Evolutionary conservation across 768 basidiomycete genomes (phyloP), one percentile per base, ranked within the genome.

Genomic region (Lentinus tigrinus): DNA sequence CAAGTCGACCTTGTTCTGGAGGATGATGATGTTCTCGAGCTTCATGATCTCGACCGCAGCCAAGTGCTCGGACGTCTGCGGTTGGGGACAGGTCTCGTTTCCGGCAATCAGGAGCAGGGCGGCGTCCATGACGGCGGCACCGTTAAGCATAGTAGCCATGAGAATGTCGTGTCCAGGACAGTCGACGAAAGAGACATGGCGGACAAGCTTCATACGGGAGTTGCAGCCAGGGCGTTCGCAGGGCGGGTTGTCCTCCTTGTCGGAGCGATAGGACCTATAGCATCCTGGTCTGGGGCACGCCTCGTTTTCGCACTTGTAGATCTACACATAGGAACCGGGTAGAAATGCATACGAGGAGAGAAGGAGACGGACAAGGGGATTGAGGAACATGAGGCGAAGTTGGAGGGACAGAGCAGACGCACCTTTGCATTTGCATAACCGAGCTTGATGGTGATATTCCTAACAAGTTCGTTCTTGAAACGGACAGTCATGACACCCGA

Each of bases 81-180:
- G 97, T 70, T 99, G 97, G 1, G 96, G 97, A 73, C 97, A 98
- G 3, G 94, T 93, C 80, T 99, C 97, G 76, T 99, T 99, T 27
- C 92, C 97, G 21, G 97, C 97, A 57, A 99, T 85, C 53, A 99
- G 87, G 1, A 99, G 82, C 0, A 98, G 78, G 4, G 97, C 97
- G 53, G 95, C 97, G 75, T 98, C 95, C 97, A 98, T 99, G 80
- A 98, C 96, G 10, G 97, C 97, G 40, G 97, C 97, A 74, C 96
- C 97, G 82, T 98, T 98, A 66, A 99, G 80, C 97, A 99, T 99
- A 63, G 96, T 99, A 50, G 97, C 97, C 97, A 99, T 99, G 74
- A 99, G 87, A 87, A 99, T 98, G 74, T 98, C 95, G 84, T 96
- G 95, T 61, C 95, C 93, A 1, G 92, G 93, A 66, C 90, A 94